A percentile compares a stretch with the other conserved stretches of the same genome.
phyloP scores from a whole-genome alignment of 2,329 filamentous ascomycete species.

The Aspergillus piperis region DNA sequence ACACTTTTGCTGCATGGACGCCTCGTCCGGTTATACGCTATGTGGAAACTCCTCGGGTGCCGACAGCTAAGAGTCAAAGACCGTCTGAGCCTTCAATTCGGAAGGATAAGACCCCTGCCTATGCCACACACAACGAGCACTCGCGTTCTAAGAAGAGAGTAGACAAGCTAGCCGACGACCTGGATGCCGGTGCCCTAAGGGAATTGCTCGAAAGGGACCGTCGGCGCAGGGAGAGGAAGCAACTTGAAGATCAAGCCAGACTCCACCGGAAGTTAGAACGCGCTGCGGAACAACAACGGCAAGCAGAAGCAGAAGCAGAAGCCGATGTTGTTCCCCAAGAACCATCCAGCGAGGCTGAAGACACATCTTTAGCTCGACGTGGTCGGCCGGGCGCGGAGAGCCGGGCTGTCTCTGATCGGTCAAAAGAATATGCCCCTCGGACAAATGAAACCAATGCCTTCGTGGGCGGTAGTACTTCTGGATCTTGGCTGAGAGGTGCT shows the following conservation, averaged over 20 bases:
- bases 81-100: conserved; percentile 51
- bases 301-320: conserved; percentile 58
- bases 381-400: conserved; percentile 11
- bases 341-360: conserved; percentile 13
- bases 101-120: conserved; percentile 56
- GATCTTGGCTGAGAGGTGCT: conserved; percentile 37
- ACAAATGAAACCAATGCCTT: conserved; percentile 11
- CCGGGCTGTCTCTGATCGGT: conserved; percentile 13
- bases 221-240: conserved; percentile 75
- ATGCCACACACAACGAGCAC: conserved; percentile 62
- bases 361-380: conserved; percentile 1
- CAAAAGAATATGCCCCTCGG: conserved; percentile 11
- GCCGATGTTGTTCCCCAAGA: conserved; percentile 36
- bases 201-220: conserved; percentile 89
- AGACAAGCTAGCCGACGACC: conserved; percentile 74
- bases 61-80: conserved; percentile 47
- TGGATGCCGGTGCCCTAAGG: conserved; percentile 80
- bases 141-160: conserved; percentile 63
- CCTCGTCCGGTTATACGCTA: conserved; percentile 82
- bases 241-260: conserved; percentile 66
- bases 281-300: conserved; percentile 57
- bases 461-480: conserved; percentile 15
- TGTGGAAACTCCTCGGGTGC: conserved; percentile 64
- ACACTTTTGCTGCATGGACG: conserved; percentile 75
- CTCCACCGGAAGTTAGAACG: conserved; percentile 51